Conservation (phyloP, 352 stramenopile species). For the Phytopythium ostracodes region DNA sequence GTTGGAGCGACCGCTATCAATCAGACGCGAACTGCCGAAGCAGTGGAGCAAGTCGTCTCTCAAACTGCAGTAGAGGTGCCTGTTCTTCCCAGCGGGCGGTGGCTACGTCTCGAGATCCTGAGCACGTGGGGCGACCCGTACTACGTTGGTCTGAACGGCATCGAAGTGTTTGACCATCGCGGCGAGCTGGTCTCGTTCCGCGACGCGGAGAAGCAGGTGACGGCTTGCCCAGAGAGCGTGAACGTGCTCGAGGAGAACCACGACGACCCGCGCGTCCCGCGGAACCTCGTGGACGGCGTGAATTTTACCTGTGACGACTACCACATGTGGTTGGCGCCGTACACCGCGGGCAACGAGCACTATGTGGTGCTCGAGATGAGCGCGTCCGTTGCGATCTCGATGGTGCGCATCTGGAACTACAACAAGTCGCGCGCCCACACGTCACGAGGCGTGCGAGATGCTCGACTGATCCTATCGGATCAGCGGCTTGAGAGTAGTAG, state of each 20-base stretch:
- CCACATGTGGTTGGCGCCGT: constrained; percentile 90
- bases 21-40: background rate
- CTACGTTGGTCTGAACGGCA: constrained; percentile 88
- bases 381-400: constrained; percentile 40
- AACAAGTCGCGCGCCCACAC: constrained; percentile 88
- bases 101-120: constrained; percentile 72
- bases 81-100: constrained; percentile 53
- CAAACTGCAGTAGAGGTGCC: constrained; percentile 30
- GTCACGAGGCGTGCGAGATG: constrained; percentile 54
- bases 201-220: constrained; percentile 45
- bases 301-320: constrained; percentile 90
- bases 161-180: constrained; percentile 83
- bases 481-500: background rate
- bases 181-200: constrained; percentile 53
- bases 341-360: constrained; percentile 45
- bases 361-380: constrained; percentile 56
- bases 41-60: background rate
- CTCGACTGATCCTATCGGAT: constrained; percentile 42
- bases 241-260: constrained; percentile 89
- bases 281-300: constrained; percentile 80
- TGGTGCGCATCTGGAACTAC: constrained; percentile 92
- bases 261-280: constrained; percentile 62
- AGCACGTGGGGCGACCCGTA: constrained; percentile 87
- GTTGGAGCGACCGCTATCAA: background rate
- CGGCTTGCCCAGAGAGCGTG: constrained; percentile 71